Evolutionary conservation across 768 basidiomycete species (phyloP), one percentile per base, ranked within the genome.

Genomic region (Pulveroboletus sp.): DNA sequence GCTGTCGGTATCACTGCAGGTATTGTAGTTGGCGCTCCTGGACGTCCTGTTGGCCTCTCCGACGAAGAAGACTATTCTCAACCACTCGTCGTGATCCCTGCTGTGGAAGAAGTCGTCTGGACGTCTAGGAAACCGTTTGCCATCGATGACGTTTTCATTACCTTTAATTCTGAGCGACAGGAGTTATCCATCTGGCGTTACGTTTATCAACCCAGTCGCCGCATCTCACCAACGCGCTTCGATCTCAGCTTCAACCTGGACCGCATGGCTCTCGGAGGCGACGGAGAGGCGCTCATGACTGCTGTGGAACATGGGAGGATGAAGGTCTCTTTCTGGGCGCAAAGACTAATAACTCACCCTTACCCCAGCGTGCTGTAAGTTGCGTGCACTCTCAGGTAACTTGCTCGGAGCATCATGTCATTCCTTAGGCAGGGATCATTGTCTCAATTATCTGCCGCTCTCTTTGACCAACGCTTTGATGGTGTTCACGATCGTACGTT

Each of bases 241-340:
- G 80, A 83, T 47, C 60, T 82, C 35, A 82, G 76, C 51, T 64
- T 77, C 22, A 83, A 79, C 6, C 71, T 86, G 74, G 83, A 87
- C 59, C 74, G 83, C 34, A 84, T 86, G 84, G 81, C 73, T 14
- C 70, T 85, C 6, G 80, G 79, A n/a, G 73, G 75, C 3, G 61
- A 63, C 4, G 70, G 71, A 27, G 82, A 80, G 3, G 48, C 62
- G 2, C 54, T 67, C 13, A 49, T 73, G 1, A 60, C 69, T 11
- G 71, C 76, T 1, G 71, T 74, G 17, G 81, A 84, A 49, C 76
- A 84, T 59, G 80, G 79, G 6, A 74, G 82, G 51, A 84, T 88
- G 81, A 81, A 79, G 45, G 78, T 85, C 2, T 73, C 81, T 1
- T 86, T 81, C 60, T 91, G 89, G 88, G 79, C 85, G 67, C 81